These are phyloP conservation scores for Phyllostachys edulis DNA, from an alignment of 176 grass and related monocot genomes.

Conservation along the genomic window DNA sequence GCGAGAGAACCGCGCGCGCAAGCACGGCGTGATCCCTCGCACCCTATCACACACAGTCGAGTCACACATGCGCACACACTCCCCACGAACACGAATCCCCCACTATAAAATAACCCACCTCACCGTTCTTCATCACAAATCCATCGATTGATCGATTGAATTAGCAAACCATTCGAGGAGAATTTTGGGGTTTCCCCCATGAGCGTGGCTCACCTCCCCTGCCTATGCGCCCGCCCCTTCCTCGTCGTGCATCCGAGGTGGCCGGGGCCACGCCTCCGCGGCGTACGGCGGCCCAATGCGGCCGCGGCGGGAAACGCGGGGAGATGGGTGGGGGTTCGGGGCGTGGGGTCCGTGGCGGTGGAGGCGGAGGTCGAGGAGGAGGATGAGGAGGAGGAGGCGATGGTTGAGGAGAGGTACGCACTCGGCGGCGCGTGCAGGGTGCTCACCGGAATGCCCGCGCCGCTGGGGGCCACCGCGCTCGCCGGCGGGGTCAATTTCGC, in stretches of 20 bases:
- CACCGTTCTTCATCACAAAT: not conserved
- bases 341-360: constrained; percentile 15
- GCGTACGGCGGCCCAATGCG: not conserved
- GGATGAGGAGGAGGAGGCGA: constrained; percentile 13
- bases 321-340: not conserved
- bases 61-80: not conserved
- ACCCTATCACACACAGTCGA: not conserved
- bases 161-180: too few species aligned
- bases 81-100: not conserved
- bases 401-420: constrained; percentile 36
- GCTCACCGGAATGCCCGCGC: constrained; percentile 65
- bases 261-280: not conserved
- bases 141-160: not conserved
- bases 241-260: constrained; percentile 9
- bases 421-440: constrained; percentile 48
- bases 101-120: constrained; percentile 13
- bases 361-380: not conserved
- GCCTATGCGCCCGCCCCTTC: constrained; percentile 40
- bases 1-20: not conserved
- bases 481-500: constrained; percentile 86
- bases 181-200: not conserved
- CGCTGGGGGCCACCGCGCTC: constrained; percentile 67
- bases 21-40: not conserved
- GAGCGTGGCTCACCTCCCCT: constrained; percentile 15
- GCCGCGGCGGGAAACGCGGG: not conserved